Conservation (phyloP, 345 rosid genomes). For the Draba incana region DNA sequence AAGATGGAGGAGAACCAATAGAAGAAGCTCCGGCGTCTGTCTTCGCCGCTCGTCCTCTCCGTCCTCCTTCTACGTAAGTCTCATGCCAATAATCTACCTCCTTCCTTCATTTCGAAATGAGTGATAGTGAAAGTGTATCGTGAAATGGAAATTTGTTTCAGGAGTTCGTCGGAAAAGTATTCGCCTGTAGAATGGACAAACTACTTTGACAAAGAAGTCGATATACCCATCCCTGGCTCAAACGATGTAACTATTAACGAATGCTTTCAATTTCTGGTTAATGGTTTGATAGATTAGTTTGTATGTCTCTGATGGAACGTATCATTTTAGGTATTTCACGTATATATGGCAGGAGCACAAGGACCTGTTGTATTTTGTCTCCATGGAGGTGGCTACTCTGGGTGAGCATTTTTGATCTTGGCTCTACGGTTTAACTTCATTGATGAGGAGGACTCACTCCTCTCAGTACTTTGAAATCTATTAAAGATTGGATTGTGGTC, state of each 20-base stretch:
- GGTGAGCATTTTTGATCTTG: slow-evolving; percentile 52
- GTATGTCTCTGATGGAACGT: slow-evolving; percentile 35
- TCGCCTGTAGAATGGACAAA: slow-evolving; percentile 70
- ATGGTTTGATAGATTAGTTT: background rate
- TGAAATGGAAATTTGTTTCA: slow-evolving; percentile 29
- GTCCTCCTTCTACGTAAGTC: slow-evolving; percentile 66
- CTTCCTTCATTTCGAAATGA: background rate
- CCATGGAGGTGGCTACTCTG: slow-evolving; percentile 94
- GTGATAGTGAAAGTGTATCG: background rate
- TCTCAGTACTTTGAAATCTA: no score
- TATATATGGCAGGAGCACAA: slow-evolving; percentile 82
- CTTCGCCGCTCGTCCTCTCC: slow-evolving; percentile 59
- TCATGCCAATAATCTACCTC: background rate
- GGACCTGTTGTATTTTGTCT: slow-evolving; percentile 93
- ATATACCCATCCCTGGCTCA: slow-evolving; percentile 64
- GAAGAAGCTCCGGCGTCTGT: slow-evolving; percentile 53
- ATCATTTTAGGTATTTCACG: slow-evolving; percentile 80
- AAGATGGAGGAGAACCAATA: slow-evolving; percentile 18
- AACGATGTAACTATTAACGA: slow-evolving; percentile 59
- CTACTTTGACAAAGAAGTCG: slow-evolving; percentile 79
- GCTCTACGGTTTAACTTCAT: background rate
- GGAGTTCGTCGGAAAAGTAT: slow-evolving; percentile 60
- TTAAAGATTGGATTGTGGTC: no score
- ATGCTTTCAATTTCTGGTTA: background rate
- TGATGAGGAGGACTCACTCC: no score